Base-by-base conservation (phyloP, 2,329 filamentous ascomycete species). In the Anthostomella pinea region DNA sequence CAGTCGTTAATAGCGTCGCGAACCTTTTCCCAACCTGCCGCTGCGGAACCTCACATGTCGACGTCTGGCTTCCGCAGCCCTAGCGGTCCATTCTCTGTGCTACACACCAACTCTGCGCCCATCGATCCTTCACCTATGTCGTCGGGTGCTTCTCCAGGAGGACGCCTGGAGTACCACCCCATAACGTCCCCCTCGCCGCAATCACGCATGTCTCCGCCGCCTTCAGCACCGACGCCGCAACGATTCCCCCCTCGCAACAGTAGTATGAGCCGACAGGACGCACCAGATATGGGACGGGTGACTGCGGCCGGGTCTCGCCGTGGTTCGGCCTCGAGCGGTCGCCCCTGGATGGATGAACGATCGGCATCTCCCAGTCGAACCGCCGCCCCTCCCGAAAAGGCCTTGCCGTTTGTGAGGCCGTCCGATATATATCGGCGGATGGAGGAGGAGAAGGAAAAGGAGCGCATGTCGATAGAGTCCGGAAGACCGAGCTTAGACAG, bases 371-470 rank as follows among this genome's bases (percentile, higher is more conserved):
- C 70, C 6, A 55, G 58, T 28, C 58, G 46, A 19, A 55, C 64
- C 13, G 49, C 63, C 19, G 49, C 56, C 33, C 63, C 62, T 17
- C 48, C 70, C 23, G 57, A 43, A 16, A 56, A 81, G 49, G 58
- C 77, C 1, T 62, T 77, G 14, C 74, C 81, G 0, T 81, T 91
- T 48, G 72, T 88, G 38, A 73, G 85, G 23, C 85, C 87, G 2
- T 77, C 83, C 9, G 87, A 94, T 48, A 83, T 90, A 26, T 90
- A 91, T 58, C 83, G 77, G 53, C 78, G 83, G 5, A 71, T 83
- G 58, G 77, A 77, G 34, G 82, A 87, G 48, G 83, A 86, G 46
- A 72, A 70, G 35, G 69, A 76, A 43, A 73, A 66, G 47, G 72
- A 77, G 47, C 65, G 72, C 23, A 69, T 70, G 38, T 78, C 77